Evolutionary conservation across 345 rosid species (phyloP), one percentile per base, ranked within the genome.

Genomic region (Gossypium herbaceum): DNA sequence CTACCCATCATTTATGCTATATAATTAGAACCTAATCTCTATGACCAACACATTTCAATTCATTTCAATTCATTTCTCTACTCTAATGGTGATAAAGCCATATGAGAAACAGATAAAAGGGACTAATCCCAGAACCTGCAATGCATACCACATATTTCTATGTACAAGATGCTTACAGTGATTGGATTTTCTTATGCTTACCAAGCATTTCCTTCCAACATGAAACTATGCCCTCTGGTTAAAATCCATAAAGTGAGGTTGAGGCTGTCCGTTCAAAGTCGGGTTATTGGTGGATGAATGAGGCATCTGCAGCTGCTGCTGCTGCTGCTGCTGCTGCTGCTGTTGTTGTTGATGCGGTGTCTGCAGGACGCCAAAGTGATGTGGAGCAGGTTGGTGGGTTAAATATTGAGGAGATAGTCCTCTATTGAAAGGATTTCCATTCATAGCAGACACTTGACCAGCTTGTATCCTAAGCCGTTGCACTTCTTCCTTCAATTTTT

Each of bases 381-480:
- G 88, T 54, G 83, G 22, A 29, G 83, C 74, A 15, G 85, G 76
- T 78, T 86, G 97, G 76, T 78, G 86, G 62, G 85, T 19, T 5
- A 87, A 74, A 81, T 75, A 89, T 57, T 87, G 90, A 19, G 90
- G 81, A 57, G 80, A 77, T 25, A 79, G 77, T 50, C 75, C 75
- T 57, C 85, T 82, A 70, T 77, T 81, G 74, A 79, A 92, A 58
- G 90, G 87, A 63, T 81, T 87, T 62, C 92, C 91, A 61, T 87
- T 88, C 48, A 79, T 86, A 15, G 85, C 81, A 47, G 93, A 88
- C 60, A 85, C 76, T 81, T 92, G 95, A 39, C 91, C 86, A 0
- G 97, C 89, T 17, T 91, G 86, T 76, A 88, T 87, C 82, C 89
- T 94, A 61, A 94, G 97, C 81, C 98, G 88, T 78, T 90, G 91